Percentiles rank a stretch among this genome's conserved stretches.
phyloP scores from a whole-genome alignment of 495 filamentous ascomycete species.

The Trichoderma parareesei region DNA sequence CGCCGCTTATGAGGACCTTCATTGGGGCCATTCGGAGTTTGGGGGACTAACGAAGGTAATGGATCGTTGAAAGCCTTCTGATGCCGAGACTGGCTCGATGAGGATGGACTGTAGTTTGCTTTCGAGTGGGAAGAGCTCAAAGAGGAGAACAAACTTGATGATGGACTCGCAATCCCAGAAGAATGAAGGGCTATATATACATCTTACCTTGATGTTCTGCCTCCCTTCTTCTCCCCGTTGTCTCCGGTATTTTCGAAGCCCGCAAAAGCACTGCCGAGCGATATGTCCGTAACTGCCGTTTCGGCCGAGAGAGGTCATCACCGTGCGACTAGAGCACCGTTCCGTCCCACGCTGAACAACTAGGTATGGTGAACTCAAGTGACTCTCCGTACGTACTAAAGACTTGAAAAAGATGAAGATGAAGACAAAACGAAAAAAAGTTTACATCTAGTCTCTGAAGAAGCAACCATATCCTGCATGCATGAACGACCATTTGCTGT shows the following conservation, averaged over 20 bases:
- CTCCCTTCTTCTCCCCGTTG: not conserved
- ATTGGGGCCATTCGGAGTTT: conserved; percentile 18
- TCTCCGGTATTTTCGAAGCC: not conserved
- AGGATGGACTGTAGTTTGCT: no score
- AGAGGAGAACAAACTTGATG: not conserved
- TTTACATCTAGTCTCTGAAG: not conserved
- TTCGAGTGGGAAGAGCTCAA: no score
- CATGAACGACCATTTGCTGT: not conserved
- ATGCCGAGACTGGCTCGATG: no score
- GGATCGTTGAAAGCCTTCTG: no score
- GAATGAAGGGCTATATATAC: not conserved
- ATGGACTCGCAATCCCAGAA: not conserved
- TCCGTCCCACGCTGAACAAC: no score
- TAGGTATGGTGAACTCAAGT: no score
- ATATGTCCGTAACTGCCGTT: conserved; percentile 21
- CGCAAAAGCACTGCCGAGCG: not conserved
- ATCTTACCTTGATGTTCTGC: not conserved
- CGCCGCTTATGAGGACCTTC: conserved; percentile 43
- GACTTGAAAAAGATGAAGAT: no score
- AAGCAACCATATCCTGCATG: not conserved
- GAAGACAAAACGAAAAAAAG: not conserved
- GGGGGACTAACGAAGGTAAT: no score
- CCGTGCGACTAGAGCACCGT: no score
- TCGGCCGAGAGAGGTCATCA: conserved; percentile 16
- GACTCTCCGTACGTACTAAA: no score